Evolutionary conservation across 192 early-diverging fungal species (phyloP), one percentile per base, ranked within the genome.

Genomic region (Podila clonocystis): DNA sequence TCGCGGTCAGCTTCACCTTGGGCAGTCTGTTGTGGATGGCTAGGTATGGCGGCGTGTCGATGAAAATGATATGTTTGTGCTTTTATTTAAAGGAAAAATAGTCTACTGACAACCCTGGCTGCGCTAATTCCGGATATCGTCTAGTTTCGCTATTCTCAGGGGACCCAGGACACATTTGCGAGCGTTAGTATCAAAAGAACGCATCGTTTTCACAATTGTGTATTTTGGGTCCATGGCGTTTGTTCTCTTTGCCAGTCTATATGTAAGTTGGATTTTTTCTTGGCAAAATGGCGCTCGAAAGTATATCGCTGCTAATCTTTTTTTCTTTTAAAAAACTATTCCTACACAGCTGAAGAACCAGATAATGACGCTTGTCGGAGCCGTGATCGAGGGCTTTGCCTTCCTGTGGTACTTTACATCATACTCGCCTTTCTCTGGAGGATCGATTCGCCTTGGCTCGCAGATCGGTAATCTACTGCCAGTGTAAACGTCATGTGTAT

Each of bases 211-310:
- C 68, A 96, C 95, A 5, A 63, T 82, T 22, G 82, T 89, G 11
- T 98, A 98, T 70, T 79, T 98, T 50, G 92, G 91, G 26, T 93
- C 93, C 31, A 92, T 99, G 87, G 80, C 85, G 30, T 82, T 95
- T 59, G 96, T 95, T 1, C 86, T 99, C 64, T 97, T 94, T 67
- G 93, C 93, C 72, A 91, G 94, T 26, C 65, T 97, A 29, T 88
- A 87, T 52, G 91, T 93, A 91, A 87, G 89, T 88, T 19, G 33
- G 24, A 30, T n/a, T 63, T 24, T 11, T 4, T 11, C 9, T 52
- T 58, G 38, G 38, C 38, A 17, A 28, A 28, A 30, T 33, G 29
- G 28, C 29, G 28, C 52, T 9, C 2, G 5, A 19, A 28, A 26
- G 52, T 13, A 41, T 17, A 26, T 63, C 67, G 24, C 22, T 12